Evolutionary conservation across 768 basidiomycete genomes (phyloP), one percentile per base, ranked within the genome.

Genomic region (Boletus reticulatus): DNA sequence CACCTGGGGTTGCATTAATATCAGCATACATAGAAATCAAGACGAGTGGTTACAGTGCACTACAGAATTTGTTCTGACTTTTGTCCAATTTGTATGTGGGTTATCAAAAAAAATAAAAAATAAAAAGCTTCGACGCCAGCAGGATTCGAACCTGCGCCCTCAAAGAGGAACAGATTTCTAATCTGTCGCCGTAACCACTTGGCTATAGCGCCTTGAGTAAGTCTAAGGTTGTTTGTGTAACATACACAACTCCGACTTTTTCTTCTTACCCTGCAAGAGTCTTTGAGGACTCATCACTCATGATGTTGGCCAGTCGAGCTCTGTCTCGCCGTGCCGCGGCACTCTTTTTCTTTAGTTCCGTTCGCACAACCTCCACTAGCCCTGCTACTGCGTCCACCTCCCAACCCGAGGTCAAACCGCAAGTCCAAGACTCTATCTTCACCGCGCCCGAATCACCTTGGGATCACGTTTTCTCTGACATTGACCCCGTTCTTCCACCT

Each of bases 121-220:
- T 6, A 38, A 38, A 38, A 38, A 38, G n/a, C 6, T 39, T 39
- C 72, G 71, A 73, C 71, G 73, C 72, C 72, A 74, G 72, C 71
- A 72, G 71, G 71, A 72, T 72, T 72, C 73, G 71, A 72, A 72
- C 71, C 71, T 72, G 71, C 72, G 72, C 72, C 63, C 70, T 72
- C 72, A 17, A 71, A 71, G 72, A 72, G 70, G 66, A 71, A 71
- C 72, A 71, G 70, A 71, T 71, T 82, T 83, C 82, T 82, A 84
- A 83, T 85, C 82, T 83, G 82, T 84, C 84, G 84, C 84, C 79
- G 80, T 85, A 85, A 85, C 84, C 83, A 84, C 84, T 85, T 84
- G 81, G 84, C 83, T 84, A 85, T 84, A 83, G 84, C 82, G 83
- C 82, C 84, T 66, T 68, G 1, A 7, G 14, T 19, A n/a, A 6